phyloP scores from a whole-genome alignment of 805 yeast genomes.

The Candida endomychidarum region DNA sequence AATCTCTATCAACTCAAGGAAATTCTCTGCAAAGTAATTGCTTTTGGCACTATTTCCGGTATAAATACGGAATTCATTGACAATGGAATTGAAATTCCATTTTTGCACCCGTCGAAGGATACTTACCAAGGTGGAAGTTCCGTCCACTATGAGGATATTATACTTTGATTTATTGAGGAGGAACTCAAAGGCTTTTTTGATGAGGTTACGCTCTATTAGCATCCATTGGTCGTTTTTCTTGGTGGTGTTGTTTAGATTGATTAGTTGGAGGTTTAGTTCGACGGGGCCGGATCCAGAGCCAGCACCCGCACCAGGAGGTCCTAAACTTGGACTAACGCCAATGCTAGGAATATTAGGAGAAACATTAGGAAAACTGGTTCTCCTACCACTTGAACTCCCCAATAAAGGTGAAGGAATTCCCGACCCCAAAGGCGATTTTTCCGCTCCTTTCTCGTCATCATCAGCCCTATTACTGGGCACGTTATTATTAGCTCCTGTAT shows the following conservation, averaged over 20 bases:
- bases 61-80: conserved; percentile 80
- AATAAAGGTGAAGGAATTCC: conserved; percentile 8
- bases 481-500: conserved; percentile 21
- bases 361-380: too few relatives aligned
- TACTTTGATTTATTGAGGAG: conserved; percentile 62
- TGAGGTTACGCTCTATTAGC: conserved; percentile 65
- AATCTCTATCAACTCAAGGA: conserved; percentile 68
- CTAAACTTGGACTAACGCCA: too few relatives aligned
- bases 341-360: too few relatives aligned
- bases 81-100: conserved; percentile 84
- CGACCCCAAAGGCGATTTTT: background rate
- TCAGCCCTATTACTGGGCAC: conserved; percentile 17
- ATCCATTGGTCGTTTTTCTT: conserved; percentile 63
- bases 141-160: conserved; percentile 75
- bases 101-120: conserved; percentile 77
- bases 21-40: conserved; percentile 79
- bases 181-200: conserved; percentile 64
- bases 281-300: too few relatives aligned
- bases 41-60: conserved; percentile 47
- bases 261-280: conserved; percentile 14
- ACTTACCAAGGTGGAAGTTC: conserved; percentile 78
- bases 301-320: too few relatives aligned
- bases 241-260: conserved; percentile 22
- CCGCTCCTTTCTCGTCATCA: conserved; percentile 16
- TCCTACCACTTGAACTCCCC: too few relatives aligned